Evolutionary conservation across 2,329 filamentous ascomycete genomes (phyloP).

Genomic region (Pestalotiopsis sp.): DNA sequence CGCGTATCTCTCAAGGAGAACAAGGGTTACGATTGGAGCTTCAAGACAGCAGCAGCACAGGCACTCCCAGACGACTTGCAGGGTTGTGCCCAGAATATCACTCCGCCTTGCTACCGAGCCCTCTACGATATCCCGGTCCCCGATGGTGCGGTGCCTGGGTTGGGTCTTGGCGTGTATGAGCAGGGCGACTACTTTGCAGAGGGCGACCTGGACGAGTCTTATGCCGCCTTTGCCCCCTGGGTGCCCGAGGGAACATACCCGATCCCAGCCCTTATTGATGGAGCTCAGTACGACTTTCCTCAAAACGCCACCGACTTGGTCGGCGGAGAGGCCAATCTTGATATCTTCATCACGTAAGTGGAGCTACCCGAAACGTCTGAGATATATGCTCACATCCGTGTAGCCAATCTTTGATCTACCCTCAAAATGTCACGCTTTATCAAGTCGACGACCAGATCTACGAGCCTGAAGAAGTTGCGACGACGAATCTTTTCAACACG

Average conservation of each 20-base stretch:
- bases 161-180: conserved; percentile 30
- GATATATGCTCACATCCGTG: conserved; percentile 26
- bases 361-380: neutral
- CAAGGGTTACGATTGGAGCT: conserved; percentile 18
- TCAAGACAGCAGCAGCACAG: neutral
- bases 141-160: conserved; percentile 20
- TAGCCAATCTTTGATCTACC: conserved; percentile 33
- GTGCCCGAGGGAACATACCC: conserved; percentile 36
- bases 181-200: conserved; percentile 38
- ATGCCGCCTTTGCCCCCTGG: conserved; percentile 15
- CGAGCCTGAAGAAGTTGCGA: conserved; percentile 19
- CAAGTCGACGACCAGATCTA: conserved; percentile 43
- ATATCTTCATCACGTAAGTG: conserved; percentile 30
- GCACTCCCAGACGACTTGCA: conserved; percentile 16
- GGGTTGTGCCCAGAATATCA: neutral
- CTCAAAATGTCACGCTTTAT: conserved; percentile 36
- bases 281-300: conserved; percentile 22
- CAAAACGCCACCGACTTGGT: conserved; percentile 16
- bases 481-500: conserved; percentile 34
- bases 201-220: conserved; percentile 35
- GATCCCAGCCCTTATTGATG: conserved; percentile 36
- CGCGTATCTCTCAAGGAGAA: conserved; percentile 9
- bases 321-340: conserved; percentile 34
- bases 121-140: conserved; percentile 26
- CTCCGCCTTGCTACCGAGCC: conserved; percentile 9